phyloP scores from a whole-genome alignment of 106 monocot species.

The Phalaenopsis aphrodite region DNA sequence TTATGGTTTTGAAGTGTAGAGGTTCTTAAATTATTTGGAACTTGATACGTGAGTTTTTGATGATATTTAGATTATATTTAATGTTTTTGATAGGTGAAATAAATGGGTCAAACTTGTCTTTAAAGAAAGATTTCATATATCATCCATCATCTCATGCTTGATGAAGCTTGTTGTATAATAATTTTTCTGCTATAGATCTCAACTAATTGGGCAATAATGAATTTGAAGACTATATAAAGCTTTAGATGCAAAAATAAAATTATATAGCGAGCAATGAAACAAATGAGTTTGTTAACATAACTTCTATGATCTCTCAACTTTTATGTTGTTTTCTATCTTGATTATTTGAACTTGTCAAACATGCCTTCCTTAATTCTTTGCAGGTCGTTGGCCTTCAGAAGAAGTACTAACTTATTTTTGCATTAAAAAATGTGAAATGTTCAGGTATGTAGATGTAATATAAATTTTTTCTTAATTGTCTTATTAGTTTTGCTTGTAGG shows the following conservation, averaged over 20 bases:
- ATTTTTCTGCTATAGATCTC: no score
- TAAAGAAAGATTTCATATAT: no score
- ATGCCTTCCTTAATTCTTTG: neutral
- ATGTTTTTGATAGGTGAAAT: no score
- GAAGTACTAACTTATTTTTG: slow-evolving; percentile 47
- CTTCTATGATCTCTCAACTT: neutral
- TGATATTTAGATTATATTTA: no score
- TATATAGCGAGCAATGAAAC: neutral
- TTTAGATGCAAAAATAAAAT: neutral
- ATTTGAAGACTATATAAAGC: neutral
- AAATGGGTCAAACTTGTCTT: no score
- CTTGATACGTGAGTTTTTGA: no score
- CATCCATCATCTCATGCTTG: neutral
- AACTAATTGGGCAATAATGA: neutral
- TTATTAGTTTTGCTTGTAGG: neutral
- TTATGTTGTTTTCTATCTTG: neutral
- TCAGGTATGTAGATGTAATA: slow-evolving; percentile 26
- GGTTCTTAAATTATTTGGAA: no score
- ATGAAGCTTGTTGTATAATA: neutral
- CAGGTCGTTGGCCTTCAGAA: slow-evolving; percentile 55
- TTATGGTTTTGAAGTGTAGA: no score
- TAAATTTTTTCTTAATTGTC: neutral
- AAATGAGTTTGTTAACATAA: neutral
- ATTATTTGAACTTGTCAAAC: neutral
- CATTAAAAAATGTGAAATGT: slow-evolving; percentile 29